Conservation (phyloP, 768 basidiomycete species). For the Pleurotus giganteus region DNA sequence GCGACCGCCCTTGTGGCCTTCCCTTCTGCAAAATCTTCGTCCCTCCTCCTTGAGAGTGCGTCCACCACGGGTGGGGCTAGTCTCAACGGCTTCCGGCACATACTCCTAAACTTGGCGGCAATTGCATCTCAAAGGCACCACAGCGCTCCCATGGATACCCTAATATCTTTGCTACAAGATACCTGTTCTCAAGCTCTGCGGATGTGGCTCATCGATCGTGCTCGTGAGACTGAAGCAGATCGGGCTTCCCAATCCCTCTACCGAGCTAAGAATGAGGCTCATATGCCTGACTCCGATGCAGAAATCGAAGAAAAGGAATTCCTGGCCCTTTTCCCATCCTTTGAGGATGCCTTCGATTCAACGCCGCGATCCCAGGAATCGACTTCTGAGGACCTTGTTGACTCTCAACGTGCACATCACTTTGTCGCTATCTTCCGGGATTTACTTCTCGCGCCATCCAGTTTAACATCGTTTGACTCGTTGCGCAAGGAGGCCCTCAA, state of each 20-base stretch:
- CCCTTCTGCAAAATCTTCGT: slow-evolving; percentile 48
- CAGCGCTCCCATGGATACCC: slow-evolving; percentile 31
- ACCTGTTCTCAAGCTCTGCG: slow-evolving; percentile 69
- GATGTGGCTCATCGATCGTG: slow-evolving; percentile 84
- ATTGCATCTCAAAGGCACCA: slow-evolving; percentile 41
- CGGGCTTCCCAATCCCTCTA: slow-evolving; percentile 75
- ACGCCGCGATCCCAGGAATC: slow-evolving; percentile 12
- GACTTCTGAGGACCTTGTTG: slow-evolving; percentile 25
- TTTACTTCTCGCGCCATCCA: slow-evolving; percentile 28
- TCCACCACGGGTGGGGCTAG: slow-evolving; percentile 24
- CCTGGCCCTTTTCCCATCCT: slow-evolving; percentile 80
- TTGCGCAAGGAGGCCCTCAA: slow-evolving; percentile 32
- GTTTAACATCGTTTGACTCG: slow-evolving; percentile 8
- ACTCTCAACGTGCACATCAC: slow-evolving; percentile 30
- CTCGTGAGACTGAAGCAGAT: slow-evolving; percentile 62
- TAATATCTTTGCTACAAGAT: slow-evolving; percentile 38
- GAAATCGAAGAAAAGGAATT: slow-evolving; percentile 86
- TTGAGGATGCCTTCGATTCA: slow-evolving; percentile 56
- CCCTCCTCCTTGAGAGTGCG: slow-evolving; percentile 27
- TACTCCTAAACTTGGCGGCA: slow-evolving; percentile 50
- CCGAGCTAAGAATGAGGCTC: slow-evolving; percentile 52
- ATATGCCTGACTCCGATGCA: slow-evolving; percentile 60
- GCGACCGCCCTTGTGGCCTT: slow-evolving; percentile 45
- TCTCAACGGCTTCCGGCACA: slow-evolving; percentile 33
- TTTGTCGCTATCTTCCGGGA: slow-evolving; percentile 48